A percentile compares a stretch with the other conserved stretches of the same genome.
Evolutionary conservation across 139 green algal genomes (phyloP).

Genomic region (Yamagishiella unicocca): DNA sequence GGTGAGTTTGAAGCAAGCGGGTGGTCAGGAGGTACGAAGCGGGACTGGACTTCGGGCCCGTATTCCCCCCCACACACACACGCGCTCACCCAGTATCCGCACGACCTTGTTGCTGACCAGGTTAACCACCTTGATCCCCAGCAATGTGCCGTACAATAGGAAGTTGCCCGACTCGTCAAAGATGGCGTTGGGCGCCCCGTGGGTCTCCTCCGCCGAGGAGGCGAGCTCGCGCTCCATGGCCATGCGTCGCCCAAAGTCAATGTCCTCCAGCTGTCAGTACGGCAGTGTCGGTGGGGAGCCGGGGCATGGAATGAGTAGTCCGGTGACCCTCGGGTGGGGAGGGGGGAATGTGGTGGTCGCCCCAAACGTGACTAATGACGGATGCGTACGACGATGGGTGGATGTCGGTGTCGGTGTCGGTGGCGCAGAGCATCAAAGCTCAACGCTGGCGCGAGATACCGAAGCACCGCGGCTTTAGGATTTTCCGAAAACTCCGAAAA

Average conservation of each 20-base stretch:
- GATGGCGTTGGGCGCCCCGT: conserved; percentile 80
- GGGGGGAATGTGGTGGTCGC: too few relatives aligned
- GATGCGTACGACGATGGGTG: too few relatives aligned
- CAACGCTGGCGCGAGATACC: too few relatives aligned
- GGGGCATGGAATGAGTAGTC: too few relatives aligned
- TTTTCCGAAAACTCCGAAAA: too few relatives aligned
- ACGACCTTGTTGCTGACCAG: conserved; percentile 84
- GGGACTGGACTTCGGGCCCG: too few relatives aligned
- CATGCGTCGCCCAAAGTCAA: conserved; percentile 92
- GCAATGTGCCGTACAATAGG: conserved; percentile 90
- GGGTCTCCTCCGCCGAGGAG: conserved; percentile 18
- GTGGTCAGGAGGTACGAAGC: neutral
- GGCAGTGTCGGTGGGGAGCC: too few relatives aligned
- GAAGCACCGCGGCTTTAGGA: too few relatives aligned
- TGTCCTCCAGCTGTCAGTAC: conserved; percentile 89
- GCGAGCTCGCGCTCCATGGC: conserved; percentile 52
- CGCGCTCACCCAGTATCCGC: conserved; percentile 75
- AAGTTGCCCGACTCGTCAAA: conserved; percentile 97
- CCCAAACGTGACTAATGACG: too few relatives aligned
- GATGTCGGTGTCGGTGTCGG: too few relatives aligned
- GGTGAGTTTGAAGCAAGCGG: neutral
- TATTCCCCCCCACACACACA: neutral
- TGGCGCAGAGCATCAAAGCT: too few relatives aligned
- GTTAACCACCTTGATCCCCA: conserved; percentile 98
- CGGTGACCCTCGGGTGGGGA: too few relatives aligned